Conservation (phyloP, 805 yeast species). For the Phaffomyces thermotolerans region DNA sequence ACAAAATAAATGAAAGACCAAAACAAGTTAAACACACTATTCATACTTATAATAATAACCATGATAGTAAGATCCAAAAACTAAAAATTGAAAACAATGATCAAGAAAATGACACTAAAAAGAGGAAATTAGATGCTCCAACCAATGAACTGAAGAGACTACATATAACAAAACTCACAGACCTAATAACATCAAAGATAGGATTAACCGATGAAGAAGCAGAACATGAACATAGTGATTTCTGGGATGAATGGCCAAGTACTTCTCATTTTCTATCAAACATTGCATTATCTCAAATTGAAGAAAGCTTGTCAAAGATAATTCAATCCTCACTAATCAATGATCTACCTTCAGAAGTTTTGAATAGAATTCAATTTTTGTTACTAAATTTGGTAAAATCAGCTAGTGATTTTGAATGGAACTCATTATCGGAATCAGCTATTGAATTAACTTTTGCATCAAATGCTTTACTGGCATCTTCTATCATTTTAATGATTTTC, state of each 20-base stretch:
- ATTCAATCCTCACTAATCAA: constrained; percentile 9
- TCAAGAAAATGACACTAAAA: constrained; percentile 6
- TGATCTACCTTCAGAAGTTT: constrained; percentile 18
- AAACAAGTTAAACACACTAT: too few relatives aligned
- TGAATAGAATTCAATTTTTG: constrained; percentile 28
- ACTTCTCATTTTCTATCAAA: constrained; percentile 16
- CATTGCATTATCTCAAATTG: constrained; percentile 16
- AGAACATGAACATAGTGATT: constrained; percentile 19
- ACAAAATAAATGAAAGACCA: background rate
- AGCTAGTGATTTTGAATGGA: constrained; percentile 19
- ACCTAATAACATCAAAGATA: constrained; percentile 9
- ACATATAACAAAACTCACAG: constrained; percentile 5
- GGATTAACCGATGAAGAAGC: constrained; percentile 23
- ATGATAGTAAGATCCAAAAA: background rate
- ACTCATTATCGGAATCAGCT: constrained; percentile 1
- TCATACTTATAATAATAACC: too few relatives aligned
- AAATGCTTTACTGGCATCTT: constrained; percentile 12
- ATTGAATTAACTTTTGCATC: constrained; percentile 1
- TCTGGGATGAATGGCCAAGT: constrained; percentile 21
- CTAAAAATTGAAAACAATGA: background rate
- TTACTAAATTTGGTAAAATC: constrained; percentile 24
- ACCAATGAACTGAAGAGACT: constrained; percentile 12
- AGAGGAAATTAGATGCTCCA: constrained; percentile 13
- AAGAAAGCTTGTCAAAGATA: constrained; percentile 17
- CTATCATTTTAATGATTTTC: constrained; percentile 34